Evolutionary conservation across 306 rosid genomes (phyloP), one percentile per base, ranked within the genome.

Genomic region (Corylus avellana): DNA sequence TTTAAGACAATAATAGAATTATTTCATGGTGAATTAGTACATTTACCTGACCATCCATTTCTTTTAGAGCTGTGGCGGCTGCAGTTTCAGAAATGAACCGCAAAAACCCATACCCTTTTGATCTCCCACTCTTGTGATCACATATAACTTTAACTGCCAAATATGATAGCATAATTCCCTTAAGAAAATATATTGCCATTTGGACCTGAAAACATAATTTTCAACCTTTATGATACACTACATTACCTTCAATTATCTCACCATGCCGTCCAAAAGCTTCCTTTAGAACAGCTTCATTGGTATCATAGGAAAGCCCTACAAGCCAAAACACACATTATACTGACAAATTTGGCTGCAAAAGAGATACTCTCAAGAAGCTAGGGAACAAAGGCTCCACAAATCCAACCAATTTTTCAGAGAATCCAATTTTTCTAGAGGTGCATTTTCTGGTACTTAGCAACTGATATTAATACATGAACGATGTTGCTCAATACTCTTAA

Each of bases 81-180:
- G 82, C 78, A 50, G 79, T 71, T 84, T 86, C 91, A 73, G 92
- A 86, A 79, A 83, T 69, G 67, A 83, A 90, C 54, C 85, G 83
- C 55, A 90, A 89, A 44, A 92, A 91, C 12, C 92, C 92, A 54
- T 89, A 89, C 2, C 92, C 93, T 68, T 86, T 91, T 58, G 96
- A 92, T 76, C 79, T 86, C 56, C 93, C 91, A 85, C 83, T 88
- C 32, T 81, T 85, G 1, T 55, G 93, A 78, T 92, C 87, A 71
- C 97, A 90, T 74, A 87, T 87, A 29, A 92, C 93, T 85, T 75
- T 88, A 51, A 79, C 96, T 90, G 84, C 58, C 66, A 47, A 29
- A 72, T 18, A 64, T 4, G 13, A 73, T 1, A 18, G 51, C 50
- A n/a, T 44, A 72, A 32, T 62, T 22, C 76, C 78, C 54, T 63